Percentiles rank a stretch among this genome's conserved stretches.
phyloP scores from a whole-genome alignment of 495 filamentous ascomycete genomes.

The Articulospora tetracladia region DNA sequence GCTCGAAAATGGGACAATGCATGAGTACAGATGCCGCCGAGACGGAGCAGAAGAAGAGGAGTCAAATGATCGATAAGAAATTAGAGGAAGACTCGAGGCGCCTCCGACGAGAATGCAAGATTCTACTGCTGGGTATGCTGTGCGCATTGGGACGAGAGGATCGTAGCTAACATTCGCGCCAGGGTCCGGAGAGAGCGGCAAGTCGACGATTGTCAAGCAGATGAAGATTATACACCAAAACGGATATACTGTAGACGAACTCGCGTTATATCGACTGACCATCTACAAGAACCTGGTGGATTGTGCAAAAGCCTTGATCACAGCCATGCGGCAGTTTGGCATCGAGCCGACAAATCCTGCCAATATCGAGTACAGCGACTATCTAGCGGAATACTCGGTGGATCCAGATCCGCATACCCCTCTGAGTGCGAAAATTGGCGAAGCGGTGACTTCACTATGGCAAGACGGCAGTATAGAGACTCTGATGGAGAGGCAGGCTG shows the following conservation, averaged over 20 bases:
- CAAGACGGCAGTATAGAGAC: slow-evolving; percentile 79
- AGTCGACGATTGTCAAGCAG: slow-evolving; percentile 98
- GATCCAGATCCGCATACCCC: slow-evolving; percentile 83
- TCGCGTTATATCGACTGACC: slow-evolving; percentile 87
- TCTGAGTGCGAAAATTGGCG: slow-evolving; percentile 72
- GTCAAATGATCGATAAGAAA: slow-evolving; percentile 86
- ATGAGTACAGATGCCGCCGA: slow-evolving; percentile 78
- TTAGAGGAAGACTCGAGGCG: slow-evolving; percentile 90
- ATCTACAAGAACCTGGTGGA: slow-evolving; percentile 98
- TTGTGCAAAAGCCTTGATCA: slow-evolving; percentile 88
- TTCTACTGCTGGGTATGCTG: slow-evolving; percentile 77
- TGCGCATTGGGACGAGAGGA: background rate
- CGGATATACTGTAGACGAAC: slow-evolving; percentile 88
- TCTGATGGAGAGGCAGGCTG: slow-evolving; percentile 89
- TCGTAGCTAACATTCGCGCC: slow-evolving; percentile 11
- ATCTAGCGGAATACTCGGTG: slow-evolving; percentile 80
- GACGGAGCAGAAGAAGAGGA: slow-evolving; percentile 87
- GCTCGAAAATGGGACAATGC: slow-evolving; percentile 74
- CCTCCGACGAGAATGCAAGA: slow-evolving; percentile 96
- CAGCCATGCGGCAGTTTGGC: slow-evolving; percentile 81
- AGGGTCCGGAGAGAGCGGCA: slow-evolving; percentile 98
- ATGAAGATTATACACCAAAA: slow-evolving; percentile 99
- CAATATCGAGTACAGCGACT: slow-evolving; percentile 71
- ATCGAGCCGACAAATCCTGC: slow-evolving; percentile 68
- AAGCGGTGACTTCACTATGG: slow-evolving; percentile 85